A percentile compares a stretch with the other conserved stretches of the same genome.
These are phyloP conservation scores for Daldinia grandis DNA, from an alignment of 495 filamentous ascomycete genomes.

Conservation along the genomic window DNA sequence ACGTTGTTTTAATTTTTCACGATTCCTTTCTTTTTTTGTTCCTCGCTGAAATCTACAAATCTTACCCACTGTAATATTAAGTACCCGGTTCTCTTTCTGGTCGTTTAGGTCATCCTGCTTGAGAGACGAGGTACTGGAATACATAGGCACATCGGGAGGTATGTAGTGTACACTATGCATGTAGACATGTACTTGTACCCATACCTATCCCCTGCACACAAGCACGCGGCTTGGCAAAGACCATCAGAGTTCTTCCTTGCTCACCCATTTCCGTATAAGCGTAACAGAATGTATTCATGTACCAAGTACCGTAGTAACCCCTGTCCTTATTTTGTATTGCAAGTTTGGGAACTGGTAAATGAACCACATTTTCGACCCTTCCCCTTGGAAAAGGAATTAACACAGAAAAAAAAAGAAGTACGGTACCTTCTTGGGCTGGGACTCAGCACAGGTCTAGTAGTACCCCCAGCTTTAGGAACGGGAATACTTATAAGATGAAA, in stretches of 20 bases:
- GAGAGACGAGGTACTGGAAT: slow-evolving; percentile 15
- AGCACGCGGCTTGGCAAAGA: slow-evolving; percentile 37
- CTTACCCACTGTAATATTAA: slow-evolving; percentile 9
- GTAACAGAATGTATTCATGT: slow-evolving; percentile 23
- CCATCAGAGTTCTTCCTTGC: slow-evolving; percentile 27
- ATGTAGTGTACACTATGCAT: no score
- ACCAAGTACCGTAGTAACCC: slow-evolving; percentile 22
- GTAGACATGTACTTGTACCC: slow-evolving; percentile 20
- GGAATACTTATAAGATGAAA: slow-evolving; percentile 44
- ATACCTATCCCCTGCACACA: slow-evolving; percentile 26
- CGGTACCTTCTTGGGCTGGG: slow-evolving; percentile 36
- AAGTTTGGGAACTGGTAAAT: slow-evolving; percentile 43
- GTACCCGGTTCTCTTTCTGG: slow-evolving; percentile 14
- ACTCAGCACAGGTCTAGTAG: slow-evolving; percentile 39
- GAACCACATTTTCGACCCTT: slow-evolving; percentile 42
- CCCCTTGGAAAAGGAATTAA: slow-evolving; percentile 40
- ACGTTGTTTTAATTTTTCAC: background rate
- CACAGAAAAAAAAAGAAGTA: slow-evolving; percentile 25
- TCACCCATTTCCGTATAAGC: slow-evolving; percentile 18
- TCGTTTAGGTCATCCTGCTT: slow-evolving; percentile 18
- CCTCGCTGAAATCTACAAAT: background rate
- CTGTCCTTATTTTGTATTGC: slow-evolving; percentile 32
- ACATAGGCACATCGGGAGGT: slow-evolving; percentile 16
- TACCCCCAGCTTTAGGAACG: slow-evolving; percentile 36
- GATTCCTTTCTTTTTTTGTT: background rate